Conservation (phyloP, 805 yeast species). For the Kodamaea restingae region DNA sequence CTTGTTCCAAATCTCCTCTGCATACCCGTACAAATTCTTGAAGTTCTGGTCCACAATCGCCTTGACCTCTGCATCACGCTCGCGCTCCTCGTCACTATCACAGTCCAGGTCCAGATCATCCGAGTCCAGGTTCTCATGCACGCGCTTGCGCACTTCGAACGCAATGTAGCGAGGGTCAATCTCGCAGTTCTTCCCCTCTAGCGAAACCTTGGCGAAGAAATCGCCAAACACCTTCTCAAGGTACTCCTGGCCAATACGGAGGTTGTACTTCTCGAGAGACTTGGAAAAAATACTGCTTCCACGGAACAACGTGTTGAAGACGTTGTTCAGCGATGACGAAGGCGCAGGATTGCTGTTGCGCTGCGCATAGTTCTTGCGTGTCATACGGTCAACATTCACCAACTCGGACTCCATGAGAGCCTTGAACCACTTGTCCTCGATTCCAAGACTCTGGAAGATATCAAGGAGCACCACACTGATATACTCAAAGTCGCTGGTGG, state of each 20-base stretch:
- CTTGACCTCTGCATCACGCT: conserved; percentile 28
- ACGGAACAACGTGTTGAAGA: conserved; percentile 53
- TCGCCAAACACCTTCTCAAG: conserved; percentile 67
- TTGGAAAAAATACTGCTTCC: conserved; percentile 83
- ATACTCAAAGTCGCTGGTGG: conserved; percentile 47
- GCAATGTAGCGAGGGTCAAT: conserved; percentile 69
- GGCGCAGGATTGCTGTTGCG: conserved; percentile 15
- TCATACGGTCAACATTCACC: conserved; percentile 41
- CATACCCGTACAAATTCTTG: conserved; percentile 45
- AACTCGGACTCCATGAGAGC: conserved; percentile 67
- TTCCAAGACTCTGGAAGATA: conserved; percentile 65
- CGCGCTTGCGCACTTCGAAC: conserved; percentile 26
- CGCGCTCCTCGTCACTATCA: conserved; percentile 14
- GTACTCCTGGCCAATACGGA: conserved; percentile 75
- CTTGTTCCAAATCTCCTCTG: conserved; percentile 59
- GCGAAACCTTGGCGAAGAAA: conserved; percentile 52
- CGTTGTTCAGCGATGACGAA: conserved; percentile 23
- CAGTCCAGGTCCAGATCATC: conserved; percentile 15
- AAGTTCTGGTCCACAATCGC: conserved; percentile 45
- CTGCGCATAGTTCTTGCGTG: conserved; percentile 35
- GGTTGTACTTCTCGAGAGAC: conserved; percentile 71
- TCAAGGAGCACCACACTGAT: conserved; percentile 61
- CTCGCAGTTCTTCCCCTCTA: conserved; percentile 60
- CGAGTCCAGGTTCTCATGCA: conserved; percentile 24
- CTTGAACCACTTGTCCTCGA: conserved; percentile 70